Conservation (phyloP, 306 rosid genomes). For the Prunus mira region DNA sequence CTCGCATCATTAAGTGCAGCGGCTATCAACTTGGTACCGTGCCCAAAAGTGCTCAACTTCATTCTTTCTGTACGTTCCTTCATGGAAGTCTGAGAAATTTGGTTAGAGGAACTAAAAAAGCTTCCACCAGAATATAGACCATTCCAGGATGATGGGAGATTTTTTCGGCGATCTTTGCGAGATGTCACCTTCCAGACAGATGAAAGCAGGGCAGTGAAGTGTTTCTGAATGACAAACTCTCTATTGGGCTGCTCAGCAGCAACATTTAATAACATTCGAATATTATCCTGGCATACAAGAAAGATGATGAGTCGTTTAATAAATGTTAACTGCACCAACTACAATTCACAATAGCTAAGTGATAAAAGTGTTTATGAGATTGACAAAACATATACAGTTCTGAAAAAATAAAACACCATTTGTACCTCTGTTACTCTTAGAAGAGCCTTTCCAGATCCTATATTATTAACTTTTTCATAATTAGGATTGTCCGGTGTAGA, state of each 20-base stretch:
- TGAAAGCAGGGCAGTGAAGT: constrained; percentile 79
- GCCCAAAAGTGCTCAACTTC: constrained; percentile 43
- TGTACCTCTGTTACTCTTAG: constrained; percentile 92
- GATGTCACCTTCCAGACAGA: constrained; percentile 64
- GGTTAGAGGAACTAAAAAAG: constrained; percentile 44
- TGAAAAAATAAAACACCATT: constrained; percentile 2
- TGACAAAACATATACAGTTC: constrained; percentile 8
- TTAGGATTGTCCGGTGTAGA: constrained; percentile 58
- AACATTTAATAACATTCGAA: constrained; percentile 65
- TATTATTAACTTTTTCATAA: constrained; percentile 60
- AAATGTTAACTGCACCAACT: neutral
- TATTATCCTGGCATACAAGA: constrained; percentile 66
- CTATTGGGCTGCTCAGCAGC: constrained; percentile 79
- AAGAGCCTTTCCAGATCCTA: constrained; percentile 91
- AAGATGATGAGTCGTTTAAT: neutral
- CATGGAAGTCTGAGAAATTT: constrained; percentile 41
- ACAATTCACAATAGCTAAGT: neutral
- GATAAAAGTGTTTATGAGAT: constrained; percentile 3
- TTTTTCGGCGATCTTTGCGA: constrained; percentile 38
- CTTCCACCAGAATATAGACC: constrained; percentile 57
- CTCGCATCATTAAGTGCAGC: constrained; percentile 62
- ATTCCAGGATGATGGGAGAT: constrained; percentile 39
- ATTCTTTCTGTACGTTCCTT: constrained; percentile 55
- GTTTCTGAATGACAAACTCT: constrained; percentile 85
- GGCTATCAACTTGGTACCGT: constrained; percentile 56